A percentile compares a stretch with the other conserved stretches of the same genome.
Conservation (phyloP, 805 yeast species). For the Priceomyces fermenticarens region DNA sequence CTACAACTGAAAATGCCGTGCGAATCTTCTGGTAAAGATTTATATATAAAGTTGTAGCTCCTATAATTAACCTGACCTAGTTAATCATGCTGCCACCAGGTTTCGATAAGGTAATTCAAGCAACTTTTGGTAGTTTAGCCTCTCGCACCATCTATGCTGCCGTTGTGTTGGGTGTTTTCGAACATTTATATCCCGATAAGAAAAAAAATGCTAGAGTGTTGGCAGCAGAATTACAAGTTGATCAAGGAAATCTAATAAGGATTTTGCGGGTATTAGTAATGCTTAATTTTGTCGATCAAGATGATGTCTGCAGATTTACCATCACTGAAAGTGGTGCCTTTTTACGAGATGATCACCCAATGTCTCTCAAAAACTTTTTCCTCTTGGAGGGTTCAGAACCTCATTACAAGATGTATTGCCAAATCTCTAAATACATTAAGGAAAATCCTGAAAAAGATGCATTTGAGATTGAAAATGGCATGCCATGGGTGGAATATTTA, state of each 20-base stretch:
- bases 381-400: not conserved
- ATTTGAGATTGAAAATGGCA: conserved; percentile 1
- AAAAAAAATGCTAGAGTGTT: not conserved
- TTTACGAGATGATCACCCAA: conserved; percentile 1
- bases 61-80: too few relatives aligned
- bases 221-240: not conserved
- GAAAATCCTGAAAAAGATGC: not conserved
- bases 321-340: not conserved
- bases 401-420: not conserved
- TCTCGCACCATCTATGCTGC: not conserved
- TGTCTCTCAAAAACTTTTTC: not conserved
- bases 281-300: not conserved
- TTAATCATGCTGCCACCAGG: too few relatives aligned
- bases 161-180: conserved; percentile 1
- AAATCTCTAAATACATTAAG: not conserved
- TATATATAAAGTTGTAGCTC: too few relatives aligned
- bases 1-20: too few relatives aligned
- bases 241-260: not conserved
- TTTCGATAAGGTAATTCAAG: too few relatives aligned
- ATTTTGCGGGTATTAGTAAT: not conserved
- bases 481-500: not conserved
- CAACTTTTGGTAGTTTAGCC: not conserved
- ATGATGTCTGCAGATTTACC: not conserved
- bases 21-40: too few relatives aligned
- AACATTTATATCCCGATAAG: not conserved